These are phyloP conservation scores for Citrus trifoliata DNA, from an alignment of 345 rosid species.

Conservation along the genomic window DNA sequence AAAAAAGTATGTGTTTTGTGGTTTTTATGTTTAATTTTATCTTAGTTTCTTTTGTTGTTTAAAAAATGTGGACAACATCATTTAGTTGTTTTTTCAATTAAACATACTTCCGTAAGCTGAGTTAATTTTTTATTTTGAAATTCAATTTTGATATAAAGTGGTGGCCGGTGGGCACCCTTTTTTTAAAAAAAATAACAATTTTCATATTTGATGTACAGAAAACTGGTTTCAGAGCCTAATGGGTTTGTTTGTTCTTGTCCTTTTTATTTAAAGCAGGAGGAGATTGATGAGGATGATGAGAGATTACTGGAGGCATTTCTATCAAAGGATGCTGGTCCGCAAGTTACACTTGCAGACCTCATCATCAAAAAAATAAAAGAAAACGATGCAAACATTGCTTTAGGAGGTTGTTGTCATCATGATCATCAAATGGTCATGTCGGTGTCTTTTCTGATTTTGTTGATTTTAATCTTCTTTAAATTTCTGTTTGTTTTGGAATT, in stretches of 20 bases:
- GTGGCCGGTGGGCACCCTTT: neutral
- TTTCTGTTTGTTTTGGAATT: neutral
- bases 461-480: neutral
- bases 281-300: constrained; percentile 79
- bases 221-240: neutral
- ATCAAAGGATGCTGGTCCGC: constrained; percentile 61
- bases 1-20: neutral
- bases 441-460: neutral
- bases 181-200: too few species aligned
- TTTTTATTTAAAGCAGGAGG: constrained; percentile 39
- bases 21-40: neutral
- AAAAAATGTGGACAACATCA: too few species aligned
- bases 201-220: neutral
- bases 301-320: constrained; percentile 76
- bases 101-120: neutral
- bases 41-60: neutral
- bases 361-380: constrained; percentile 68
- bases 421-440: neutral
- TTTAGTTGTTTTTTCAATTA: neutral
- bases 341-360: constrained; percentile 73
- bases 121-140: neutral
- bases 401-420: constrained; percentile 56
- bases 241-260: neutral
- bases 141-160: neutral
- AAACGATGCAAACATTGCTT: constrained; percentile 46